Conservation (phyloP, 139 green algal genomes). For the Chlamydomonas sphaeroides region DNA sequence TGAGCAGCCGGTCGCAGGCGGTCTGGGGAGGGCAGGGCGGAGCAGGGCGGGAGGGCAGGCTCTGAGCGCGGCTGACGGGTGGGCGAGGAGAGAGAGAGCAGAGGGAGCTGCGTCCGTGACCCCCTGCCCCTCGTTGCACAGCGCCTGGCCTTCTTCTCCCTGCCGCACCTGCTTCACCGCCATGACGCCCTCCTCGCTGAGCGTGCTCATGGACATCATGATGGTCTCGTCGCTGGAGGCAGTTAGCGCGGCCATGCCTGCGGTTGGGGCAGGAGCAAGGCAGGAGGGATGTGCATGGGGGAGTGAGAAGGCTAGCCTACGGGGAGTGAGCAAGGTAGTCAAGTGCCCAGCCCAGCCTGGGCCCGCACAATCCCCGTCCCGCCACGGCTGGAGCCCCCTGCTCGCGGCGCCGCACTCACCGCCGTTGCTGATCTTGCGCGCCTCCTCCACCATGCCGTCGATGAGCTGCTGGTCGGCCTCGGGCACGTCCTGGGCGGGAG, state of each 20-base stretch:
- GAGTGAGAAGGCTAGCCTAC: background rate
- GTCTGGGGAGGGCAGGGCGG: conserved; percentile 12
- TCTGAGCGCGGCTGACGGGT: no score
- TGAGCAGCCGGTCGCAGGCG: conserved; percentile 95
- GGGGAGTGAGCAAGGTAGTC: no score
- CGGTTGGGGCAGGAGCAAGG: no score
- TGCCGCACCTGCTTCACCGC: conserved; percentile 84
- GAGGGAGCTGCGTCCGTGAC: no score
- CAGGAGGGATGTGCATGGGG: background rate
- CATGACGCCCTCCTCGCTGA: conserved; percentile 93
- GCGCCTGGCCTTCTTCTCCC: no score
- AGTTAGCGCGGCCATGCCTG: background rate
- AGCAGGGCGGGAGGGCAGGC: background rate
- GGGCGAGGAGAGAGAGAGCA: no score
- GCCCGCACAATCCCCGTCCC: no score
- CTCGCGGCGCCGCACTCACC: no score
- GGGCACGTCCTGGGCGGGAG: conserved; percentile 33
- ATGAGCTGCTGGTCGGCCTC: conserved; percentile 76
- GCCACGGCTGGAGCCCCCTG: no score
- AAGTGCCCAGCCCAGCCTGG: no score
- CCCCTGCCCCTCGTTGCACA: no score
- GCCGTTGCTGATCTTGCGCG: conserved; percentile 60
- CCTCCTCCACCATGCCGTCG: conserved; percentile 85
- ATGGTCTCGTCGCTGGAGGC: conserved; percentile 53
- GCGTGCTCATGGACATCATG: conserved; percentile 90